Conservation (phyloP, 306 rosid species). For the Fragaria iinumae region DNA sequence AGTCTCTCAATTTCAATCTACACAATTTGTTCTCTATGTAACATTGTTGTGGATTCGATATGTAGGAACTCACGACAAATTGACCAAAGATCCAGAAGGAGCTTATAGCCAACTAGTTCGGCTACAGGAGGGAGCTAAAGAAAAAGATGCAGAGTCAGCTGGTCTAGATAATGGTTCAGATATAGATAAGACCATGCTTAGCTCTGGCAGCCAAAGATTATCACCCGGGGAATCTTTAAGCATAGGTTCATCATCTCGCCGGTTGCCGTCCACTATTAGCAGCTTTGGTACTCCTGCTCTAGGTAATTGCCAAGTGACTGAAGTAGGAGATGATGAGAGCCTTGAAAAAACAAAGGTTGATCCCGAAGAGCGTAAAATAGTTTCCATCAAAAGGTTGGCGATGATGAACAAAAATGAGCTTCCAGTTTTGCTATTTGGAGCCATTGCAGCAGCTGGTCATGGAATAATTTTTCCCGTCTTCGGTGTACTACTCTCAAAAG, state of each 20-base stretch:
- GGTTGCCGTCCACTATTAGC: conserved; percentile 28
- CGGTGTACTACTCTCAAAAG: conserved; percentile 68
- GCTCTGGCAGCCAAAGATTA: conserved; percentile 28
- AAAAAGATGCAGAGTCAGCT: conserved; percentile 12
- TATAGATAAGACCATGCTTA: conserved; percentile 22
- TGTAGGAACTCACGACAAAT: conserved; percentile 67
- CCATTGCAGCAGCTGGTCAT: conserved; percentile 55
- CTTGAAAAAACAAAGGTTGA: conserved; percentile 8
- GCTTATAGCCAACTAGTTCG: conserved; percentile 80
- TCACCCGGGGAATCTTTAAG: conserved; percentile 45
- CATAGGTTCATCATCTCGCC: conserved; percentile 39
- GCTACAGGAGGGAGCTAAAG: conserved; percentile 58
- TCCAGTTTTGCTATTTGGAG: conserved; percentile 57
- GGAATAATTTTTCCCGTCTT: conserved; percentile 73
- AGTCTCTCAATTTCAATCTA: neutral
- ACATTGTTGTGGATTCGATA: neutral
- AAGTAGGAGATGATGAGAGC: conserved; percentile 15
- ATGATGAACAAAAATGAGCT: conserved; percentile 67
- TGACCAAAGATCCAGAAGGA: conserved; percentile 56
- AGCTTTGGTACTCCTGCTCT: conserved; percentile 33
- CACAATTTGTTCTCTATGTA: neutral
- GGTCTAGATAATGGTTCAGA: conserved; percentile 31
- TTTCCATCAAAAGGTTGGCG: conserved; percentile 54
- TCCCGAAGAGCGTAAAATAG: conserved; percentile 18
- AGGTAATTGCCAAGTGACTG: conserved; percentile 17